Base-by-base conservation (phyloP, 2,329 filamentous ascomycete genomes). In the Penicillium sp. region DNA sequence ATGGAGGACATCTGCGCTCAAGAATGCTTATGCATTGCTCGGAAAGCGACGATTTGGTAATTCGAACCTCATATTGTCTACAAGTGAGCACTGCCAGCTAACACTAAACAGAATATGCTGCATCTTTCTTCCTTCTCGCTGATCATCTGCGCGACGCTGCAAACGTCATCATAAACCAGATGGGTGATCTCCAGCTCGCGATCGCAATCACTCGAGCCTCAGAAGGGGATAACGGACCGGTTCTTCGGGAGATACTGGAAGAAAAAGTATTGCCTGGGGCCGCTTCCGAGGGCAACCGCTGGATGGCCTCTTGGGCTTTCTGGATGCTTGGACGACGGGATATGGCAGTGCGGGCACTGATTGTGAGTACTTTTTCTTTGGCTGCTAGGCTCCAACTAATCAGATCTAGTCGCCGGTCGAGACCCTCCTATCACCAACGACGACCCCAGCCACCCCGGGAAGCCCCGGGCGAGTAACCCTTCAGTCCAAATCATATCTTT, bases 271-370 rank as follows among this genome's bases (percentile, higher is more conserved):
- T 97, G 0, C 84, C 87, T 0, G 77, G 90, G 61, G 94, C 94
- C 19, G 86, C 89, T 0, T 83, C 86, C 41, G 87, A 93, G 62
- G 91, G 91, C 2, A 93, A 99, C 70, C 84, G 93, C 57, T 99
- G 94, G 93, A 84, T 96, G 58, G 90, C 93, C 12, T 94, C 90
- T 0, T 99, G 94, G 94, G 90, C 91, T 2, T 96, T 96, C 71
- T 96, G 91, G 89, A 90, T 96, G 82, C 81, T 97, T 6, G 86
- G 86, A 38, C 84, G 89, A 61, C 86, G 88, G 59, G 90, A 95
- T 64, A 89, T 92, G 81, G 90, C 93, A 6, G 91, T 97, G 7
- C 86, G 90, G 52, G 86, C 89, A 7, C 80, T 99, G 4, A 89
- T 96, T 65, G 89, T 91, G 77, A 80, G 87, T 72, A 17, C 17